Evolutionary conservation across 139 green algal genomes (phyloP).

Genomic region (Closterium sp.): DNA sequence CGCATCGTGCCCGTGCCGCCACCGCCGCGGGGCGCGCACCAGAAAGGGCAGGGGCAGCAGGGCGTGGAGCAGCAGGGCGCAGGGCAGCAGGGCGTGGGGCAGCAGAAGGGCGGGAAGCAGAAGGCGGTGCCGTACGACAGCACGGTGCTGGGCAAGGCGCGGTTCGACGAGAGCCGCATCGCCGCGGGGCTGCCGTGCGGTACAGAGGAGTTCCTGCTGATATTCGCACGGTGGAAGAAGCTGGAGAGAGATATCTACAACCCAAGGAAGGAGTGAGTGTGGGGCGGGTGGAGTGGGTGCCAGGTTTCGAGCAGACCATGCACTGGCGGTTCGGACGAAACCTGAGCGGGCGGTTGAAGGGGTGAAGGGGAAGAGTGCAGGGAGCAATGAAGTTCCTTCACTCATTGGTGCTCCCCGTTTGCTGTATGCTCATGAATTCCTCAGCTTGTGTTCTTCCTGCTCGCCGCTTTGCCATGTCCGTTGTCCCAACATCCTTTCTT

Average conservation of each 20-base stretch:
- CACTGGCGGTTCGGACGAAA: background rate
- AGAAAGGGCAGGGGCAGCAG: background rate
- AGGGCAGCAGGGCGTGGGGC: background rate
- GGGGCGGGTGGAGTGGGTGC: background rate
- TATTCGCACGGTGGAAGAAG: constrained; percentile 59
- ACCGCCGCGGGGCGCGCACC: too few species aligned
- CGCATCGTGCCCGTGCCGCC: constrained; percentile 14
- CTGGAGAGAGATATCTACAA: constrained; percentile 56
- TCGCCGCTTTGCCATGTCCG: too few species aligned
- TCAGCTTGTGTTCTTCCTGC: too few species aligned
- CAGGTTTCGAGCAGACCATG: background rate
- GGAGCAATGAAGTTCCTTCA: too few species aligned
- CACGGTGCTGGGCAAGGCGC: constrained; percentile 37
- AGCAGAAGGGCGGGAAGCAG: background rate
- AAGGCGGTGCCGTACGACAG: constrained; percentile 21
- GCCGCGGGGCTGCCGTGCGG: constrained; percentile 46
- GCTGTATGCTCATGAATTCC: too few species aligned
- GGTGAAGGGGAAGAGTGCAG: background rate
- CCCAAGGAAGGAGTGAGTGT: constrained; percentile 45
- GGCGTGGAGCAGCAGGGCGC: background rate
- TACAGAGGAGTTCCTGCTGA: constrained; percentile 53
- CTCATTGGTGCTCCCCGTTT: too few species aligned
- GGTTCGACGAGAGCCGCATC: constrained; percentile 44
- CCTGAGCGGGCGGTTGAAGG: background rate
- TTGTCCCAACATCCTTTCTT: background rate